Evolutionary conservation across 2,329 filamentous ascomycete genomes (phyloP), one percentile per base, ranked within the genome.

Genomic region (Colletotrichum liriopes): DNA sequence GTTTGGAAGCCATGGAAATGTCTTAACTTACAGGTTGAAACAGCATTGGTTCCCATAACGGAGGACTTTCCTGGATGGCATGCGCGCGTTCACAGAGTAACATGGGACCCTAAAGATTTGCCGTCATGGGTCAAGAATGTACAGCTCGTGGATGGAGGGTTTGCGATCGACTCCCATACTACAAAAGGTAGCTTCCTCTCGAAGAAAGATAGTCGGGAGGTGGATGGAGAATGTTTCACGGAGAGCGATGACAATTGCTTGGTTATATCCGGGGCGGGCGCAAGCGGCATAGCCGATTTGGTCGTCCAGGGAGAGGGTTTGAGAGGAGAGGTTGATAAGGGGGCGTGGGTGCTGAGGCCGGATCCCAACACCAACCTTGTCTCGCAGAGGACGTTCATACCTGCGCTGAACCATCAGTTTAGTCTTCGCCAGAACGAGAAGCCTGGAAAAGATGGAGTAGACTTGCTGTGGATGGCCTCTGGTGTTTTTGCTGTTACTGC

Each of bases 351-450:
- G 18, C 47, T 76, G 41, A 61, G 56, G 52, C 56, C 73, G 26
- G 74, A 76, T 37, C 71, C 75, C 5, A 76, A 76, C 63, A 76
- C 74, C 9, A 76, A 76, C 26, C 32, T 76, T 18, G 60, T 75
- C 23, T 55, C 71, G 37, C 70, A 68, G 3, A 49, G 70, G 18
- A 67, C 73, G 9, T 65, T 66, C 16, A 69, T 73, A 14, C 70
- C 73, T 20, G 47, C 59, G 16, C 16, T 71, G 2, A 66, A 49
- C 14, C 73, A 67, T 35, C 37, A 51, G 9, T 32, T 73, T 2
- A 64, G 51, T 23, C 45, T 63, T 35, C 43, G 23, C 16, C 8
- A 35, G 4, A 20, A 9, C 1, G 7, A 45, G 2, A 18, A 26
- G 5, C 6, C 18, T 26, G 16, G 8, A 18, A 14, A 16, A 9